A percentile compares a stretch with the other conserved stretches of the same genome.
Conservation (phyloP, 768 basidiomycete genomes). For the Strobilomyces dryophilus region DNA sequence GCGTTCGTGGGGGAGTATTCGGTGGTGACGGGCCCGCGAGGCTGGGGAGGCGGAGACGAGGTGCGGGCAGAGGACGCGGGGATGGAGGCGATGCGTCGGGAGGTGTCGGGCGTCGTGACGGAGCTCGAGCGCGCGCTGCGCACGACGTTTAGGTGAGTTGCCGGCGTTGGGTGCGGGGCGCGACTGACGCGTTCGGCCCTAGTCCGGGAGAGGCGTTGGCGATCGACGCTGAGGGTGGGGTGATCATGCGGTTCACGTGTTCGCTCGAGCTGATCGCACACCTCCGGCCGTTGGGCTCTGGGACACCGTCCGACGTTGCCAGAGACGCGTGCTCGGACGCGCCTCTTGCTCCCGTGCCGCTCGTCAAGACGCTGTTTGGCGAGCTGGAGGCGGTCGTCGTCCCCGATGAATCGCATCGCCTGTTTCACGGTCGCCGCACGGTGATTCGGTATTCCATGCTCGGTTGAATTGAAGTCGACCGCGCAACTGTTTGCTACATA, state of each 20-base stretch:
- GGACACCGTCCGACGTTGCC: not conserved
- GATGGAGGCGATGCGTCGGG: too few relatives aligned
- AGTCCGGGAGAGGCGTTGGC: slow-evolving; percentile 9
- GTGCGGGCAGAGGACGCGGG: too few relatives aligned
- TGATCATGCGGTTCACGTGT: slow-evolving; percentile 24
- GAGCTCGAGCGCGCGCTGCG: not conserved
- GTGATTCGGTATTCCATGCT: slow-evolving; percentile 51
- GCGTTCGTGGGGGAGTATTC: slow-evolving; percentile 27
- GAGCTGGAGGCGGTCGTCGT: slow-evolving; percentile 52
- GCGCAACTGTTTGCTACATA: too few relatives aligned
- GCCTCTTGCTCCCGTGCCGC: slow-evolving; percentile 7
- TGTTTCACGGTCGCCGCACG: slow-evolving; percentile 52
- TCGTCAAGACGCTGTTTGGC: slow-evolving; percentile 43
- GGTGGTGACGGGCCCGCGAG: not conserved
- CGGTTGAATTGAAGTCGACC: slow-evolving; percentile 17
- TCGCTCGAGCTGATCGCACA: slow-evolving; percentile 19
- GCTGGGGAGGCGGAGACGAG: too few relatives aligned
- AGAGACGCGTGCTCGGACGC: too few relatives aligned
- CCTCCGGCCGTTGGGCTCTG: slow-evolving; percentile 5
- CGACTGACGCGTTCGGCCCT: too few relatives aligned
- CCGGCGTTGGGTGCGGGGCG: too few relatives aligned
- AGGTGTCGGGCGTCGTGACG: not conserved
- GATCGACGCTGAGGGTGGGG: slow-evolving; percentile 20
- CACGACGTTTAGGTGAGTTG: not conserved
- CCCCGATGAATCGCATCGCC: slow-evolving; percentile 49